A percentile compares a stretch with the other conserved stretches of the same genome.
Evolutionary conservation across 2,329 filamentous ascomycete species (phyloP).

Genomic region (Hymenoscyphus infarciens): DNA sequence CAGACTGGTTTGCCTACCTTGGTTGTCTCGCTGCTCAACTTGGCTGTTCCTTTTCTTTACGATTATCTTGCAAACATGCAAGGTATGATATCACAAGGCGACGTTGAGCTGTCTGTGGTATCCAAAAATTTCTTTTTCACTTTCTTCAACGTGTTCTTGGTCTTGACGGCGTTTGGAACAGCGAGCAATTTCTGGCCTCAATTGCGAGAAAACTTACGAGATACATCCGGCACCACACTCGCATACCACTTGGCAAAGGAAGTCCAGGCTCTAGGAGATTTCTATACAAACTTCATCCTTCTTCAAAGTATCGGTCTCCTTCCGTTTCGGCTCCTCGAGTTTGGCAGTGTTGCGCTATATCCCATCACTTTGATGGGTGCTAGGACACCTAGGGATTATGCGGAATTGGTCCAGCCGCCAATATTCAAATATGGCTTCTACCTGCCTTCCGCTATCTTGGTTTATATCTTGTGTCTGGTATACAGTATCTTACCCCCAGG

Average conservation of each 20-base stretch:
- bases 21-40: constrained; percentile 80
- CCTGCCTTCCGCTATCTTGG: constrained; percentile 83
- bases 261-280: constrained; percentile 69
- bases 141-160: constrained; percentile 97
- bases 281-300: constrained; percentile 93
- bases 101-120: constrained; percentile 90
- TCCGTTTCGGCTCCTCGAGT: constrained; percentile 85
- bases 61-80: constrained; percentile 88
- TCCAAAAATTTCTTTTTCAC: constrained; percentile 99
- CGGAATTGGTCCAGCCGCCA: constrained; percentile 75
- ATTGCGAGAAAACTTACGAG: constrained; percentile 70
- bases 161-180: constrained; percentile 86
- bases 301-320: constrained; percentile 91
- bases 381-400: constrained; percentile 85
- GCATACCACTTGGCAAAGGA: constrained; percentile 72
- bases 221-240: constrained; percentile 66
- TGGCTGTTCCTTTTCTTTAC: constrained; percentile 90
- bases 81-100: constrained; percentile 91
- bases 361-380: constrained; percentile 75
- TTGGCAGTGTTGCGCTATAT: constrained; percentile 80
- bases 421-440: constrained; percentile 96
- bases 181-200: constrained; percentile 70
- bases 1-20: constrained; percentile 85
- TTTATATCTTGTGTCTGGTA: constrained; percentile 93
- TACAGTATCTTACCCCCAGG: constrained; percentile 84